Evolutionary conservation across 805 yeast species (phyloP).

Genomic region (Wickerhamomyces alni): DNA sequence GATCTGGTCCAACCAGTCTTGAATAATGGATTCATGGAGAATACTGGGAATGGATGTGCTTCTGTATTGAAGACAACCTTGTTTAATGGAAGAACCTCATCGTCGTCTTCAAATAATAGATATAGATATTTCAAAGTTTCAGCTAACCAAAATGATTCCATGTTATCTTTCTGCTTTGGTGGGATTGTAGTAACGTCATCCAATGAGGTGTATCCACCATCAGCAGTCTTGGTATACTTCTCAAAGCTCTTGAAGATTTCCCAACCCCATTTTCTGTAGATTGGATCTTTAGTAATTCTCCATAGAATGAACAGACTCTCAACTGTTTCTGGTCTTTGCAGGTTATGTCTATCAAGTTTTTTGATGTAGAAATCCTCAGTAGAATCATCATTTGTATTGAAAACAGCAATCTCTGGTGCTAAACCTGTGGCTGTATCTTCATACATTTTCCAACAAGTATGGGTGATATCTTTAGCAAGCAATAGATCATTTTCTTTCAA

Average conservation of each 20-base stretch:
- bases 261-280: constrained; percentile 86
- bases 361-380: constrained; percentile 60
- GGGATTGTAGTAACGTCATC: constrained; percentile 56
- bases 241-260: constrained; percentile 71
- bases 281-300: constrained; percentile 72
- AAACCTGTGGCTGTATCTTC: constrained; percentile 68
- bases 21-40: constrained; percentile 45
- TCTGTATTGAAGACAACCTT: constrained; percentile 83
- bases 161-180: constrained; percentile 56
- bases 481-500: constrained; percentile 56
- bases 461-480: constrained; percentile 68
- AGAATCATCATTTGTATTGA: constrained; percentile 48
- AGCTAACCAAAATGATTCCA: constrained; percentile 92
- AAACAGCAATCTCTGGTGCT: constrained; percentile 84
- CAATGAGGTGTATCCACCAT: constrained; percentile 56
- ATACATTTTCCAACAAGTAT: constrained; percentile 83
- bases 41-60: constrained; percentile 87
- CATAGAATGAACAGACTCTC: constrained; percentile 79
- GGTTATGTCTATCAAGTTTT: constrained; percentile 69
- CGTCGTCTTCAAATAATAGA: constrained; percentile 63
- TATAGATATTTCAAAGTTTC: constrained; percentile 87
- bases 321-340: constrained; percentile 92
- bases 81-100: constrained; percentile 57
- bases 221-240: constrained; percentile 46
- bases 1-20: constrained; percentile 57